These are phyloP conservation scores for Hsuehochloa calcarea DNA, from an alignment of 176 grass and related monocot genomes.

Conservation along the genomic window DNA sequence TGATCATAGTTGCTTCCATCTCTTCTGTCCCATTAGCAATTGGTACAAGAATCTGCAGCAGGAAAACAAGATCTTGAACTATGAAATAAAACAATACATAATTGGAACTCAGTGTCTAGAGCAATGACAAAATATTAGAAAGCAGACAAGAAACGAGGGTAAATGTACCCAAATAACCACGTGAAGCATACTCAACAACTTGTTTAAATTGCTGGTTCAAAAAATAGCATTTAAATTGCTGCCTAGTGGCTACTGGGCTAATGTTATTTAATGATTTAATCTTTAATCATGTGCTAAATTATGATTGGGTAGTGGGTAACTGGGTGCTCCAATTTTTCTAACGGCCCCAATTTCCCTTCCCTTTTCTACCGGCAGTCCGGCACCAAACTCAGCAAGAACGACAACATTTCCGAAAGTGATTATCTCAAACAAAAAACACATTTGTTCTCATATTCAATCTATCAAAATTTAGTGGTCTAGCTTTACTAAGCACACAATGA, in stretches of 20 bases:
- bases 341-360: background rate
- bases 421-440: background rate
- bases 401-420: background rate
- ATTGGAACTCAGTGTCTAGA: background rate
- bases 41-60: conserved; percentile 67
- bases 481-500: conserved; percentile 1
- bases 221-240: background rate
- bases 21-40: conserved; percentile 75
- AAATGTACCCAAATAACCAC: background rate
- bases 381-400: background rate
- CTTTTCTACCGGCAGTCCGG: background rate
- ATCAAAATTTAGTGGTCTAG: background rate
- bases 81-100: background rate
- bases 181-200: background rate
- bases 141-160: background rate
- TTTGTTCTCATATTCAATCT: background rate
- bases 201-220: background rate
- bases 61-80: background rate
- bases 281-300: background rate
- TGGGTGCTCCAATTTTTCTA: background rate
- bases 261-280: background rate
- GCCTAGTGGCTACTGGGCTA: background rate
- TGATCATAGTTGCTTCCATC: conserved; percentile 80
- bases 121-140: background rate
- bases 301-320: background rate